These are phyloP conservation scores for Amanita muscaria DNA, from an alignment of 768 basidiomycete species.

Conservation along the genomic window DNA sequence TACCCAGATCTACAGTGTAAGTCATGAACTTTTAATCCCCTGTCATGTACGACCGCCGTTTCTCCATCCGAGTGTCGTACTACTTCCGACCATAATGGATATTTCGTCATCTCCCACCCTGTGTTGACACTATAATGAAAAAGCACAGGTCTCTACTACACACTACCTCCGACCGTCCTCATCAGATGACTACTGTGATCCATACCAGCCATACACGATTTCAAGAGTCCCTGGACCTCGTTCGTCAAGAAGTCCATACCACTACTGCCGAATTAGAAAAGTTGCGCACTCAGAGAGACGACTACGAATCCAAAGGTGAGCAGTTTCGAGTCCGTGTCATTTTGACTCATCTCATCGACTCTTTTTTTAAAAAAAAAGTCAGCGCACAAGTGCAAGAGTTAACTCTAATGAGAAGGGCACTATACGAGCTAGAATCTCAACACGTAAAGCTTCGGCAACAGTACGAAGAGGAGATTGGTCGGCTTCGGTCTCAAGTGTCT, in stretches of 20 bases:
- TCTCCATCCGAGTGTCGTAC: background rate
- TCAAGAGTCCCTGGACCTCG: conserved; percentile 64
- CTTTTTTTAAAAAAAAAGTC: conserved; percentile 31
- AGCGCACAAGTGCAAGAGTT: conserved; percentile 71
- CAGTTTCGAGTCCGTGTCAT: conserved; percentile 5
- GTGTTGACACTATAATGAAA: too few relatives aligned
- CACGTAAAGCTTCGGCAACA: conserved; percentile 66
- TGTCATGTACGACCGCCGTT: background rate
- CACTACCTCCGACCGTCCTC: conserved; percentile 25
- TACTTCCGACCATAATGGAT: conserved; percentile 5
- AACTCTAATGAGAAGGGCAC: conserved; percentile 65
- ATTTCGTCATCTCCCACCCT: background rate
- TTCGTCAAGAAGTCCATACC: conserved; percentile 74
- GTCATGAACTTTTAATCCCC: conserved; percentile 4
- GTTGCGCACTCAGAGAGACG: conserved; percentile 66
- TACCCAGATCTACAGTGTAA: conserved; percentile 21
- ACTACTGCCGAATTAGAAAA: conserved; percentile 51
- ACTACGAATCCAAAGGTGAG: conserved; percentile 73
- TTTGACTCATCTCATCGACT: background rate
- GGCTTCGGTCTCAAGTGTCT: conserved; percentile 56
- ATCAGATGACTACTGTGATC: conserved; percentile 27
- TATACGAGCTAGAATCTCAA: conserved; percentile 76
- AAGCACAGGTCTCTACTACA: conserved; percentile 45
- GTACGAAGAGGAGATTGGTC: conserved; percentile 66
- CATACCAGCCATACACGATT: conserved; percentile 29